These are phyloP conservation scores for Quercus phellos DNA, from an alignment of 331 rosid species.

Conservation along the genomic window DNA sequence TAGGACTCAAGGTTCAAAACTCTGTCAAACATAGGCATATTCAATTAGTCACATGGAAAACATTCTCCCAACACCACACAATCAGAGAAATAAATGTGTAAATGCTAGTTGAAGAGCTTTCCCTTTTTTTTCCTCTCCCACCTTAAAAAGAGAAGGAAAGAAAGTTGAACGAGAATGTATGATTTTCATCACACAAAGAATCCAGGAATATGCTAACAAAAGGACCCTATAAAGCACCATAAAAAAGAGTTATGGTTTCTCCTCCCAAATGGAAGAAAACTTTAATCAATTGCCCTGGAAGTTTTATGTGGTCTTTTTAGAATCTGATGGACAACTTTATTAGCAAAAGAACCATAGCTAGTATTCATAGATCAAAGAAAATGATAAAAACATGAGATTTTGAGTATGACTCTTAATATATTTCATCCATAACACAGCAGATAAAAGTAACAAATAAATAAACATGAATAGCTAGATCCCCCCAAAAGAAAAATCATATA, in stretches of 20 bases:
- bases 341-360: constrained; percentile 31
- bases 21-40: background rate
- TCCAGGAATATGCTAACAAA: background rate
- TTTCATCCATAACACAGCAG: constrained; percentile 14
- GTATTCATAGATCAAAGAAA: constrained; percentile 28
- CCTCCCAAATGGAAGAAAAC: background rate
- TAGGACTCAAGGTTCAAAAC: background rate
- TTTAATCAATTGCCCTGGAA: constrained; percentile 20
- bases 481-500: background rate
- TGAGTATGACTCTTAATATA: constrained; percentile 34
- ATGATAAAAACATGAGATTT: constrained; percentile 28
- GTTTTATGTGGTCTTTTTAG: constrained; percentile 23
- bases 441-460: constrained; percentile 13
- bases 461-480: background rate
- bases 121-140: background rate
- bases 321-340: constrained; percentile 16
- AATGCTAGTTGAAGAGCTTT: background rate
- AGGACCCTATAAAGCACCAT: background rate
- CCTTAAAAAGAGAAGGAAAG: background rate
- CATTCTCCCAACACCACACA: background rate
- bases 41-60: background rate
- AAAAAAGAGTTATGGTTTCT: background rate
- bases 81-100: background rate
- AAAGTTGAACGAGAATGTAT: background rate
- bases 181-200: background rate